A percentile compares a stretch with the other conserved stretches of the same genome.
Evolutionary conservation across 164 flowering plant species (phyloP).

Genomic region (Chloranthus sessilifolius): DNA sequence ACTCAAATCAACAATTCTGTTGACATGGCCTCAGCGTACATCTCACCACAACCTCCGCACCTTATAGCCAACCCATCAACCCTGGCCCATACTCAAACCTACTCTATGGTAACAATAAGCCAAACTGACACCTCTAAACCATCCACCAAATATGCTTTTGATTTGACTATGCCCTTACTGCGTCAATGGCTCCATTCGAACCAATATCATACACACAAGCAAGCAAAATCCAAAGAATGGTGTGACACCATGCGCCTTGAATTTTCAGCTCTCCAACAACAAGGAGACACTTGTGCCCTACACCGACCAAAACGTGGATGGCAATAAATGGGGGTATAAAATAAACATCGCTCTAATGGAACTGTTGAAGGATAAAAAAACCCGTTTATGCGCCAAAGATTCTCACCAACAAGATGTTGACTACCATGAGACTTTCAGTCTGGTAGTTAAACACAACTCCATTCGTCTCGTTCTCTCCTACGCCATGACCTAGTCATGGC

Average conservation of each 20-base stretch:
- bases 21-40: no score
- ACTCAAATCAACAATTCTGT: no score
- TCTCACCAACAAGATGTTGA: constrained; percentile 1
- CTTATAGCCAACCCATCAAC: no score
- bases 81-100: no score
- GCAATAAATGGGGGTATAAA: neutral
- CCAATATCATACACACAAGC: neutral
- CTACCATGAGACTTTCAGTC: constrained; percentile 3
- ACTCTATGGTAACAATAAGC: no score
- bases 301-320: neutral
- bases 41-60: no score
- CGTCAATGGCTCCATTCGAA: no score
- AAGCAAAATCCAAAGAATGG: no score
- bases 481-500: neutral
- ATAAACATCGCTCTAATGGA: neutral
- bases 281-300: neutral
- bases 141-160: no score
- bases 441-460: neutral
- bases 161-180: no score
- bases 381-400: neutral
- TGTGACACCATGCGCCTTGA: no score
- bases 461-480: neutral
- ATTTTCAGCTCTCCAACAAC: neutral
- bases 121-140: no score
- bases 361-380: neutral